Evolutionary conservation across 768 basidiomycete genomes (phyloP).

Genomic region (Xanthoconium purpureum): DNA sequence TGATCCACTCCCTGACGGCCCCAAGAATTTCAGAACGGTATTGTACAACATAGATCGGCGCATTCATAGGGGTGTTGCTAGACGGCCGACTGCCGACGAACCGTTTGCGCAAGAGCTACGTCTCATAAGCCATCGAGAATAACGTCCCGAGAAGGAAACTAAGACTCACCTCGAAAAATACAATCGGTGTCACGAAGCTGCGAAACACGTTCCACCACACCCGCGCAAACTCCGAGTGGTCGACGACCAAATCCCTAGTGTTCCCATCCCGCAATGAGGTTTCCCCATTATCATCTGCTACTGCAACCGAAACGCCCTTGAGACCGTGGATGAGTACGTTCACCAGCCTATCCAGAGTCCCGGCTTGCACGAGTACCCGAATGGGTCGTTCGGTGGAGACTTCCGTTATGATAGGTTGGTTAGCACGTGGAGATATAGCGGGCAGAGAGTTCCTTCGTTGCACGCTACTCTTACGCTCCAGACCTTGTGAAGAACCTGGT

Average conservation of each 20-base stretch:
- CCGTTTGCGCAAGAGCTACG: slow-evolving; percentile 71
- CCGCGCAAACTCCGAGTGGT: slow-evolving; percentile 66
- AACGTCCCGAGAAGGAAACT: neutral
- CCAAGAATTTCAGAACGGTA: slow-evolving; percentile 63
- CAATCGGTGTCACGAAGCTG: slow-evolving; percentile 75
- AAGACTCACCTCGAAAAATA: slow-evolving; percentile 75
- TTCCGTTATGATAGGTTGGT: slow-evolving; percentile 57
- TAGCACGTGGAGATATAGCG: slow-evolving; percentile 63
- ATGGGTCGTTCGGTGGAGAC: slow-evolving; percentile 67
- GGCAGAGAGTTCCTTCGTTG: slow-evolving; percentile 77
- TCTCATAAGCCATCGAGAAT: slow-evolving; percentile 1
- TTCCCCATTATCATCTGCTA: slow-evolving; percentile 85
- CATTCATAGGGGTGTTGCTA: slow-evolving; percentile 39
- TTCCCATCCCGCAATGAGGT: slow-evolving; percentile 73
- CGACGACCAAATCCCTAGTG: slow-evolving; percentile 69
- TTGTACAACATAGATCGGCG: slow-evolving; percentile 46
- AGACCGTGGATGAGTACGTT: slow-evolving; percentile 76
- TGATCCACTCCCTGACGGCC: slow-evolving; percentile 70
- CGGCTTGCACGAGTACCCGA: slow-evolving; percentile 74
- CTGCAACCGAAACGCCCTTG: slow-evolving; percentile 71
- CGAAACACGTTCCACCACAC: slow-evolving; percentile 86
- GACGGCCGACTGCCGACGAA: slow-evolving; percentile 53
- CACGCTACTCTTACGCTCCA: slow-evolving; percentile 76
- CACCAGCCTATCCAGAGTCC: slow-evolving; percentile 71
- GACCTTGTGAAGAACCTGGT: slow-evolving; percentile 59